Conservation (phyloP, 306 rosid species). For the Albizia julibrissin region DNA sequence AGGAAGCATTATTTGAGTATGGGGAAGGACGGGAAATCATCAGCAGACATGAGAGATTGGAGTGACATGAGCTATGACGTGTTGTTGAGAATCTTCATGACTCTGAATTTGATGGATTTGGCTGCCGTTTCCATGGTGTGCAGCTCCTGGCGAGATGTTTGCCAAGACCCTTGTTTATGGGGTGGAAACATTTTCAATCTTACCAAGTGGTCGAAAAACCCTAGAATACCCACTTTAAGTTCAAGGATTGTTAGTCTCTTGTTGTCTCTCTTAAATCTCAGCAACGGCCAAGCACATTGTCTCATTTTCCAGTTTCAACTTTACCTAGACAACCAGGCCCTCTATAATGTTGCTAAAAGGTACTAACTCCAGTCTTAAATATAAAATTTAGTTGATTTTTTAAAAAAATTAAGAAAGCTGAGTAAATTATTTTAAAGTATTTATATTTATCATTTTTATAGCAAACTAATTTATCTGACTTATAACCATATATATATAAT, state of each 20-base stretch:
- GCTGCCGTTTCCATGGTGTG: conserved; percentile 17
- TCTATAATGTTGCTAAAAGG: conserved; percentile 25
- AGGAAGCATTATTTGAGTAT: background rate
- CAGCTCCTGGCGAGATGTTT: background rate
- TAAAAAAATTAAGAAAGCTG: too few species aligned
- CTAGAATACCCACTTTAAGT: background rate
- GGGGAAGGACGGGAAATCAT: background rate
- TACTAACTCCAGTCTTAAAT: background rate
- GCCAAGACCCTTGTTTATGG: conserved; percentile 30
- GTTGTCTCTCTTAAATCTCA: conserved; percentile 14
- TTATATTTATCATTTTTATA: too few species aligned
- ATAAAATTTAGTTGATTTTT: too few species aligned
- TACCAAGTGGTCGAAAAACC: background rate
- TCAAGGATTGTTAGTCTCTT: background rate
- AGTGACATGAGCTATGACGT: background rate
- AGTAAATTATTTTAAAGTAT: too few species aligned
- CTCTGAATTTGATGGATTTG: conserved; percentile 31
- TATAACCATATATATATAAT: too few species aligned
- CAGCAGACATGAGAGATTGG: background rate
- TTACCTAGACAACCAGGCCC: background rate
- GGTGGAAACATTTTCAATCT: conserved; percentile 2
- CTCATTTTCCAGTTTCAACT: conserved; percentile 22
- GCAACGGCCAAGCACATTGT: conserved; percentile 16
- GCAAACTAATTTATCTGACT: too few species aligned
- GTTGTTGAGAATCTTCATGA: conserved; percentile 27